A percentile compares a stretch with the other conserved stretches of the same genome.
phyloP scores from a whole-genome alignment of 108 stramenopile species.

The Hondaea fermentalgiana region DNA sequence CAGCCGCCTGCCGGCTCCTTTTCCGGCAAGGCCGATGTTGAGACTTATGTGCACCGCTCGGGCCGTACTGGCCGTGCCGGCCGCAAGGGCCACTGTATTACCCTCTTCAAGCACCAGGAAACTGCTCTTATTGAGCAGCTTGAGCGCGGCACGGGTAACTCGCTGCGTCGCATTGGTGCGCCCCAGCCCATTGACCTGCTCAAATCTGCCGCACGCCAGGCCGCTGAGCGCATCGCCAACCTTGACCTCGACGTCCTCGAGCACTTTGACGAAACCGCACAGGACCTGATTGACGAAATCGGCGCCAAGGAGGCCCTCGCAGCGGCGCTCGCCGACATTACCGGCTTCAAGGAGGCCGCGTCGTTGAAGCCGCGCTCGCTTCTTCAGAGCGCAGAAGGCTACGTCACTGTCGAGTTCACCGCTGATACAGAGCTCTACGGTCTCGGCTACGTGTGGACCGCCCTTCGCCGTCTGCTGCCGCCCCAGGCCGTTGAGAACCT shows the following conservation, averaged over 20 bases:
- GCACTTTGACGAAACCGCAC: constrained; percentile 23
- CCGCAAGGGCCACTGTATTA: constrained; percentile 81
- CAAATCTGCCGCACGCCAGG: constrained; percentile 31
- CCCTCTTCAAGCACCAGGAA: constrained; percentile 69
- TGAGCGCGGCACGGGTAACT: constrained; percentile 80
- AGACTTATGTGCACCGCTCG: constrained; percentile 80
- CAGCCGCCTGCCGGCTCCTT: constrained; percentile 84
- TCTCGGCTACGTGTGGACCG: constrained; percentile 39
- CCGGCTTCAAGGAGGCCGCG: constrained; percentile 29
- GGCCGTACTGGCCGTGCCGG: constrained; percentile 97
- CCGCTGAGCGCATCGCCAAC: constrained; percentile 30
- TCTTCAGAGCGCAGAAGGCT: constrained; percentile 39
- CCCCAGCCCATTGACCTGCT: constrained; percentile 47
- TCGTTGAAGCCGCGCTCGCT: constrained; percentile 35
- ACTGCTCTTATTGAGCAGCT: constrained; percentile 78
- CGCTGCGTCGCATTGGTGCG: constrained; percentile 34
- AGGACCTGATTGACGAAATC: constrained; percentile 31
- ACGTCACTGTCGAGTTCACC: constrained; percentile 30
- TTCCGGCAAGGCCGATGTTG: constrained; percentile 71
- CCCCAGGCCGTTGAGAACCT: constrained; percentile 22
- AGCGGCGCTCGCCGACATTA: constrained; percentile 40
- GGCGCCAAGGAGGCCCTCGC: constrained; percentile 41
- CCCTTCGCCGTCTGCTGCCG: constrained; percentile 31
- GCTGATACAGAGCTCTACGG: constrained; percentile 26
- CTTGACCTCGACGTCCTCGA: constrained; percentile 30